phyloP scores from a whole-genome alignment of 805 yeast species.

The Pichia manshurica region DNA sequence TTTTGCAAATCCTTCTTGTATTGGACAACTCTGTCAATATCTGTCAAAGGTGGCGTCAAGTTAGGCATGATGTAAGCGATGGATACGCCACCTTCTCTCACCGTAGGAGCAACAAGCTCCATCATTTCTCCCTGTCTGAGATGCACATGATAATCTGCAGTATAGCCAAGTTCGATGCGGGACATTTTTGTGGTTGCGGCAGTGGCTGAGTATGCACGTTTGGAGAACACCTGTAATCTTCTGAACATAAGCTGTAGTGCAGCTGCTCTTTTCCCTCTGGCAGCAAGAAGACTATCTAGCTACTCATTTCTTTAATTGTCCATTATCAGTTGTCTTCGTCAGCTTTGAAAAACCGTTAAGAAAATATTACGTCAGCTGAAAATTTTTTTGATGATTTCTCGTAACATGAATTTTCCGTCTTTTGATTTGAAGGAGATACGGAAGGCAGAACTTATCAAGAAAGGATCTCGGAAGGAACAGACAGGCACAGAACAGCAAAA shows the following conservation, averaged over 20 bases:
- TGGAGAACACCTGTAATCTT: background rate
- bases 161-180: constrained; percentile 52
- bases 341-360: background rate
- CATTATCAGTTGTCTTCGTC: too few relatives aligned
- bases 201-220: background rate
- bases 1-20: constrained; percentile 61
- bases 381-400: constrained; percentile 5
- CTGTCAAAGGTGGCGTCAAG: constrained; percentile 84
- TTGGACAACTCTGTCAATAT: constrained; percentile 61
- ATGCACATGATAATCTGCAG: constrained; percentile 95
- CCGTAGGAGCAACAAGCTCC: constrained; percentile 85
- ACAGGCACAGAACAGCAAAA: too few relatives aligned
- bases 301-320: too few relatives aligned
- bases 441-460: too few relatives aligned
- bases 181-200: constrained; percentile 4
- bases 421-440: too few relatives aligned
- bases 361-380: constrained; percentile 5
- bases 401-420: background rate
- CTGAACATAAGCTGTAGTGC: background rate
- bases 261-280: too few relatives aligned
- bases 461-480: too few relatives aligned
- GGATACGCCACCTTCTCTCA: constrained; percentile 84
- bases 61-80: constrained; percentile 96
- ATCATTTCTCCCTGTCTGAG: constrained; percentile 92
- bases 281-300: too few relatives aligned